Conservation (phyloP, 352 stramenopile species). For the Elongisporangium undulatum region DNA sequence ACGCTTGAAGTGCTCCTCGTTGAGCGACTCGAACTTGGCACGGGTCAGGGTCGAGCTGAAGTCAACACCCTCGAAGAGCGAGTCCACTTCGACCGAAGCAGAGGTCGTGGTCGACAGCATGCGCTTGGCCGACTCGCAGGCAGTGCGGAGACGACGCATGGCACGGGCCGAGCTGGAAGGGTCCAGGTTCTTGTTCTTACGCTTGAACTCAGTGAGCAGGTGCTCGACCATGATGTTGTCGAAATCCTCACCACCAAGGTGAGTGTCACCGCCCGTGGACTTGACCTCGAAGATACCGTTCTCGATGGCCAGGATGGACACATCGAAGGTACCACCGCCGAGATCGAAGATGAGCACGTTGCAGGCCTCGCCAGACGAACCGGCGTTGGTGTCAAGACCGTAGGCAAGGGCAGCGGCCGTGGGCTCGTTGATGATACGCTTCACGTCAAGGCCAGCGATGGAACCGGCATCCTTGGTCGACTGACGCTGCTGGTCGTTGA, state of each 20-base stretch:
- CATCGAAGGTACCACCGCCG: slow-evolving; percentile 94
- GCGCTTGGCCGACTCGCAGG: slow-evolving; percentile 97
- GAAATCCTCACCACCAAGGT: slow-evolving; percentile 94
- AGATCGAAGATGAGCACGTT: slow-evolving; percentile 98
- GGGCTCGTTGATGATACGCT: slow-evolving; percentile 95
- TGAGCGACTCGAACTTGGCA: slow-evolving; percentile 91
- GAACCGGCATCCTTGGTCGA: slow-evolving; percentile 66
- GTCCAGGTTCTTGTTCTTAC: slow-evolving; percentile 88
- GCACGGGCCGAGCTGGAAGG: slow-evolving; percentile 87
- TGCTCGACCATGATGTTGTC: slow-evolving; percentile 95
- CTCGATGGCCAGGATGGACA: slow-evolving; percentile 94
- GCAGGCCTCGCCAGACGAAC: slow-evolving; percentile 64
- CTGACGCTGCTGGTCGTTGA: slow-evolving; percentile 73
- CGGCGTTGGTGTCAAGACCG: slow-evolving; percentile 91
- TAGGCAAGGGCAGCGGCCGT: slow-evolving; percentile 95
- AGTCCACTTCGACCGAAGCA: slow-evolving; percentile 94
- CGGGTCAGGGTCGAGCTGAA: slow-evolving; percentile 93
- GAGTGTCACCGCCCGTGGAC: slow-evolving; percentile 93
- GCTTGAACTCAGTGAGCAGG: slow-evolving; percentile 94
- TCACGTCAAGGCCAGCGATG: slow-evolving; percentile 63
- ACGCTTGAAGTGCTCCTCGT: slow-evolving; percentile 77
- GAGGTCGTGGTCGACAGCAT: slow-evolving; percentile 93
- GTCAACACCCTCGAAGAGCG: slow-evolving; percentile 93
- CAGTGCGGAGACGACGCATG: slow-evolving; percentile 93
- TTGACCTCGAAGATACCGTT: slow-evolving; percentile 98